A percentile compares a stretch with the other conserved stretches of the same genome.
Conservation (phyloP, 83 land plant genomes). For the Thuja plicata region DNA sequence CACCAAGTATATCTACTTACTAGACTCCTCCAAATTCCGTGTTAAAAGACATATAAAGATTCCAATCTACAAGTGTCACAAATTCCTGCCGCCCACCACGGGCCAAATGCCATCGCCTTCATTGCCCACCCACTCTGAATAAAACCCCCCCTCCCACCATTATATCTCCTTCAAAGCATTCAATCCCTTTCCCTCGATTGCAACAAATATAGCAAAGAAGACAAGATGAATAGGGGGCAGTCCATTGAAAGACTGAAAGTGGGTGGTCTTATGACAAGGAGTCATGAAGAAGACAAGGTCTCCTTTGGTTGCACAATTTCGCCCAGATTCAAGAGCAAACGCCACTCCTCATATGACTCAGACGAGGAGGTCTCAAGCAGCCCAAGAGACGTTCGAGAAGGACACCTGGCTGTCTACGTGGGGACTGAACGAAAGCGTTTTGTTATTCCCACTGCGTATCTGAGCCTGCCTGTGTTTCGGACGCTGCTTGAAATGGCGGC, state of each 20-base stretch:
- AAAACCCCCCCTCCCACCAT: no score
- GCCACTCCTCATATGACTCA: background rate
- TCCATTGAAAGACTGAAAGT: background rate
- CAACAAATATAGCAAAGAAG: no score
- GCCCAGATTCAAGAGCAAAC: background rate
- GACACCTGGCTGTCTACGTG: slow-evolving; percentile 23
- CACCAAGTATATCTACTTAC: no score
- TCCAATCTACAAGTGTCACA: no score
- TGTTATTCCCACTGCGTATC: slow-evolving; percentile 18
- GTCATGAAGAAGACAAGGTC: background rate
- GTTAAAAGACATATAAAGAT: no score
- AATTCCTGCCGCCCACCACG: no score
- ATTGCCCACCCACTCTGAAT: no score
- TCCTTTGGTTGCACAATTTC: background rate
- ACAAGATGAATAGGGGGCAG: background rate
- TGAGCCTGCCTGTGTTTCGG: slow-evolving; percentile 11
- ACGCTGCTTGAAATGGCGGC: slow-evolving; percentile 28
- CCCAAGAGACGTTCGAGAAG: background rate
- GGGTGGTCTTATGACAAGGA: background rate
- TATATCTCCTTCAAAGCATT: no score
- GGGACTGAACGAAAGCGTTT: slow-evolving; percentile 17
- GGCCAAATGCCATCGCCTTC: no score
- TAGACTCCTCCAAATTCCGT: no score
- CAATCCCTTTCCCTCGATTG: no score
- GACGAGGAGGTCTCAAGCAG: background rate